A percentile compares a stretch with the other conserved stretches of the same genome.
These are phyloP conservation scores for Aspergillus luchuensis DNA, from an alignment of 2,329 filamentous ascomycete species.

Conservation along the genomic window DNA sequence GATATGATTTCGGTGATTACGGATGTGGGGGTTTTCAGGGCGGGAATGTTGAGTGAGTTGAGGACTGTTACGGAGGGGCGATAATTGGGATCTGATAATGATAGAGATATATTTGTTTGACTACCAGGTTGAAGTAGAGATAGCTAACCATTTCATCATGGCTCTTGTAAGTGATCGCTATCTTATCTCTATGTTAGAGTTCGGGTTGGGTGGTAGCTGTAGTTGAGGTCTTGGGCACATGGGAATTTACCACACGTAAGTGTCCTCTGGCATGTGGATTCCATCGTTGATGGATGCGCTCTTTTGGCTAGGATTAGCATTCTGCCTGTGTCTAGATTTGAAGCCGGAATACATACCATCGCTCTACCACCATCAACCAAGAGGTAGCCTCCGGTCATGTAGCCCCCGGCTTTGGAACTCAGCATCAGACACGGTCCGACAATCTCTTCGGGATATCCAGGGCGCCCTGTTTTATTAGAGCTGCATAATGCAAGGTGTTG, in stretches of 20 bases:
- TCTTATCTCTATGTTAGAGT: not conserved
- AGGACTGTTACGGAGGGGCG: constrained; percentile 31
- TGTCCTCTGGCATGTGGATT: not conserved
- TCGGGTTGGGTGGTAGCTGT: not conserved
- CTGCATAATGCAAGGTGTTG: too few relatives aligned
- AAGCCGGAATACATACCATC: not conserved
- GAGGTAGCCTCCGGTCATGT: not conserved
- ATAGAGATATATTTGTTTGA: too few relatives aligned
- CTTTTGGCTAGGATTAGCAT: not conserved
- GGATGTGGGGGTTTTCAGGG: constrained; percentile 37
- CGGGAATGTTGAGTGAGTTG: constrained; percentile 37
- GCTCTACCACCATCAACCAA: not conserved
- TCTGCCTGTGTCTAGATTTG: not conserved
- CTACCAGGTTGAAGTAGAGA: not conserved
- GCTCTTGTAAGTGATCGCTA: not conserved
- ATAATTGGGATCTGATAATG: too few relatives aligned
- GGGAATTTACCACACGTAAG: not conserved
- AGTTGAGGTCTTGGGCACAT: too few relatives aligned
- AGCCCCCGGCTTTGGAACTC: not conserved
- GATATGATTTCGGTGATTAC: constrained; percentile 46
- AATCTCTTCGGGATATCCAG: not conserved
- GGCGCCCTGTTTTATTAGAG: not conserved
- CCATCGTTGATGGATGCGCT: not conserved
- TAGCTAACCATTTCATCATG: not conserved
- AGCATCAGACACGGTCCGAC: not conserved